Conservation (phyloP, 1,284 basidiomycete genomes). For the Phellopilus nigrolimitatus region DNA sequence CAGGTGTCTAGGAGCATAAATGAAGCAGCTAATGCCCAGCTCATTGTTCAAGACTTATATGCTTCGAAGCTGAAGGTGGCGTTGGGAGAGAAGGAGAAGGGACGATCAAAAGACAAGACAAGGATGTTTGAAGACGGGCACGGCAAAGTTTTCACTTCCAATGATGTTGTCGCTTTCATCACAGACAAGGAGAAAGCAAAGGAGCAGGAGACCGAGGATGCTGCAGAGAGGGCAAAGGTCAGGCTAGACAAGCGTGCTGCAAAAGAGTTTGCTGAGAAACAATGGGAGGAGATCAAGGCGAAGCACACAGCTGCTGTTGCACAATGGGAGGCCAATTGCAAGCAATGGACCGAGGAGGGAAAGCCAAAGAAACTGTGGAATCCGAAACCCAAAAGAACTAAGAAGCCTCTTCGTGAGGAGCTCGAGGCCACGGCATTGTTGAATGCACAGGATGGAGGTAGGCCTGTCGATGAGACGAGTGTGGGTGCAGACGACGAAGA, state of each 20-base stretch:
- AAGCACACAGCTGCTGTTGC: too few relatives aligned
- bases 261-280: background rate
- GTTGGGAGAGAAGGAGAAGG: constrained; percentile 25
- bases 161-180: background rate
- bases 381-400: too few relatives aligned
- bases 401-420: too few relatives aligned
- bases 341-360: too few relatives aligned
- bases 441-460: too few relatives aligned
- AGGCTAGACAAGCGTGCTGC: background rate
- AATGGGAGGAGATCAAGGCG: background rate
- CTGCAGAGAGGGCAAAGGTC: background rate
- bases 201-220: background rate
- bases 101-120: background rate
- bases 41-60: constrained; percentile 26
- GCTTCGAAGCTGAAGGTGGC: constrained; percentile 24
- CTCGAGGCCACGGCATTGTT: too few relatives aligned
- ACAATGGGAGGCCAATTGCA: too few relatives aligned
- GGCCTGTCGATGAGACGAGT: too few relatives aligned
- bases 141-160: constrained; percentile 4
- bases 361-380: too few relatives aligned
- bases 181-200: background rate
- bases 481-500: too few relatives aligned
- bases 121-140: background rate
- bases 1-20: constrained; percentile 20
- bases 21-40: constrained; percentile 25